These are phyloP conservation scores for Mariannaea sp. DNA, from an alignment of 2,329 filamentous ascomycete genomes.

Conservation along the genomic window DNA sequence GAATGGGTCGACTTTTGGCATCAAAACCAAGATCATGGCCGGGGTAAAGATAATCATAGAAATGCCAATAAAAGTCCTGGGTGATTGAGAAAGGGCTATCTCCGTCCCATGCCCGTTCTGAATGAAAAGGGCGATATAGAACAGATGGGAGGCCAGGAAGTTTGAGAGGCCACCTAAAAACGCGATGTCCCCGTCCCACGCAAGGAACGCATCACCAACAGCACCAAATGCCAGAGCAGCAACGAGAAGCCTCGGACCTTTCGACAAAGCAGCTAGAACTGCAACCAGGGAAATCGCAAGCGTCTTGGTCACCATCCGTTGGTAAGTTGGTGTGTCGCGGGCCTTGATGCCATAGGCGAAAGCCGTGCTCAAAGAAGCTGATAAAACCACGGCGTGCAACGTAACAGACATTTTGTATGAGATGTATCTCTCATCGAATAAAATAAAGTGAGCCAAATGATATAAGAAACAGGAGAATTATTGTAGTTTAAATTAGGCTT, in stretches of 20 bases:
- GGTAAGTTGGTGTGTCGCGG: constrained; percentile 29
- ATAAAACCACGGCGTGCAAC: too few species aligned
- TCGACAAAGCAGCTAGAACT: constrained; percentile 19
- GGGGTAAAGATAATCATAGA: background rate
- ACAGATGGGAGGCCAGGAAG: constrained; percentile 43
- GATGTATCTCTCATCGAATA: too few species aligned
- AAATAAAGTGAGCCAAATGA: too few species aligned
- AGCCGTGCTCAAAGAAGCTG: constrained; percentile 12
- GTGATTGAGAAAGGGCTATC: background rate
- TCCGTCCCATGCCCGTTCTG: constrained; percentile 15
- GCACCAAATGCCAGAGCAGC: constrained; percentile 40
- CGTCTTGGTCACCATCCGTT: constrained; percentile 41
- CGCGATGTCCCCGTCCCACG: constrained; percentile 40
- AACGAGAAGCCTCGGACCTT: constrained; percentile 29
- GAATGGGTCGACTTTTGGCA: background rate
- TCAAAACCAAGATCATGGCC: background rate
- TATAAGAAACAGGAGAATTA: too few species aligned
- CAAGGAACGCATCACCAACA: constrained; percentile 44
- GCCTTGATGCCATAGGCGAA: constrained; percentile 28
- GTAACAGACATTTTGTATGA: too few species aligned
- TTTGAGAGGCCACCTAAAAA: constrained; percentile 42
- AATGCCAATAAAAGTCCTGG: background rate
- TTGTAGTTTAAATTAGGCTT: too few species aligned
- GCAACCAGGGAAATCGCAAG: constrained; percentile 41
- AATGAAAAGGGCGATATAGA: constrained; percentile 41